Evolutionary conservation across 257 asterid genomes (phyloP).

Genomic region (Nyctanthes arbortristis): DNA sequence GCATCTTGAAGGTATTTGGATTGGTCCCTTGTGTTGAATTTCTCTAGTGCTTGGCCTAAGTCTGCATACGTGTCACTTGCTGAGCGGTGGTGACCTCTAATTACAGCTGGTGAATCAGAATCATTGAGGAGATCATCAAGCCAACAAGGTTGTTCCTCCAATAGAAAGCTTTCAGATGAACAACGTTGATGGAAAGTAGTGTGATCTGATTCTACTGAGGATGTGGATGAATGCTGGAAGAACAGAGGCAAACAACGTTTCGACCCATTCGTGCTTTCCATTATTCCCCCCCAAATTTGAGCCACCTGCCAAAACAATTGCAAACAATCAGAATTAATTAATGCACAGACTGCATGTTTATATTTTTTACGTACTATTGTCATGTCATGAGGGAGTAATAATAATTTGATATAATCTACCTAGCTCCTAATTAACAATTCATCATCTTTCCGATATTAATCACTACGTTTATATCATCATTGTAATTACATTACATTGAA

Average conservation of each 20-base stretch:
- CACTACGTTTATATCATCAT: no score
- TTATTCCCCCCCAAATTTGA: conserved; percentile 12
- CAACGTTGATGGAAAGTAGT: conserved; percentile 47
- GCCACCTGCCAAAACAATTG: conserved; percentile 19
- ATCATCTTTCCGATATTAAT: no score
- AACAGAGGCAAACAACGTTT: conserved; percentile 26
- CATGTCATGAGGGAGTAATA: no score
- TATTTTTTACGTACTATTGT: no score
- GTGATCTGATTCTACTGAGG: conserved; percentile 29
- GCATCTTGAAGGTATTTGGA: conserved; percentile 18
- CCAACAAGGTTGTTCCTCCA: conserved; percentile 81
- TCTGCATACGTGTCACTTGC: conserved; percentile 68
- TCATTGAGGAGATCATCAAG: conserved; percentile 79
- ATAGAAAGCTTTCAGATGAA: conserved; percentile 57
- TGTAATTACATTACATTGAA: conserved; percentile 3
- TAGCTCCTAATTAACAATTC: no score
- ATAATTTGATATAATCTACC: no score
- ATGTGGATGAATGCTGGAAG: conserved; percentile 24
- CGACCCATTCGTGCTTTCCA: conserved; percentile 32
- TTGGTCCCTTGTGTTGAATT: conserved; percentile 33
- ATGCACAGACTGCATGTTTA: conserved; percentile 14
- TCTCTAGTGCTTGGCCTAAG: conserved; percentile 37
- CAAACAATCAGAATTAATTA: no score
- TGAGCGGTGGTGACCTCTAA: conserved; percentile 61
- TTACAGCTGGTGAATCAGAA: conserved; percentile 34